Conservation (phyloP, 163 green algal genomes). For the Scenedesmus sp. region DNA sequence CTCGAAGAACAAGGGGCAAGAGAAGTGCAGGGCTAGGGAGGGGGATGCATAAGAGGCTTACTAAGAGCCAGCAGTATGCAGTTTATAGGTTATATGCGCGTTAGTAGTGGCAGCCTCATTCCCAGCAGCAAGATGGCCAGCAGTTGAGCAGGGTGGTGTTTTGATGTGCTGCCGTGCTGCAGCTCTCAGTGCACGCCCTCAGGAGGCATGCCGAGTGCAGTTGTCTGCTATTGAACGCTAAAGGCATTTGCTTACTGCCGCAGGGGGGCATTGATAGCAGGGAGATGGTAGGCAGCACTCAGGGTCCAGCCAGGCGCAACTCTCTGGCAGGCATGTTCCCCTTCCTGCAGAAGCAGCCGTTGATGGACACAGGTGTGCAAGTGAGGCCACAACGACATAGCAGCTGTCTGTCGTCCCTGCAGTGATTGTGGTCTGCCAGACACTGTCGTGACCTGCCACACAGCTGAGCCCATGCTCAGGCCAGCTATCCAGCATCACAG, state of each 20-base stretch:
- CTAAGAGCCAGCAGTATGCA: neutral
- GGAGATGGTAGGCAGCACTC: neutral
- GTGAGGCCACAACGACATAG: neutral
- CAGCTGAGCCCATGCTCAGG: neutral
- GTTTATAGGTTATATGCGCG: neutral
- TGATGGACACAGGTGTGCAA: slow-evolving; percentile 40
- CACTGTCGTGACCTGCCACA: neutral
- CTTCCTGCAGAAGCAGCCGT: slow-evolving; percentile 29
- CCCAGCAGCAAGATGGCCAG: neutral
- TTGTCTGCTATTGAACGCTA: neutral
- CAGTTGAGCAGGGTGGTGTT: neutral
- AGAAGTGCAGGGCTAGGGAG: neutral
- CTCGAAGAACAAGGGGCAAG: too few species aligned
- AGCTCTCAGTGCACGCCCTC: neutral
- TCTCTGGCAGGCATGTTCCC: slow-evolving; percentile 42
- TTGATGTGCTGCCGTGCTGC: neutral
- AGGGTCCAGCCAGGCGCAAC: neutral
- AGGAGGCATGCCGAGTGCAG: neutral
- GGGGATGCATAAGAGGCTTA: neutral
- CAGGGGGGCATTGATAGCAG: neutral
- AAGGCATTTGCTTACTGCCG: neutral
- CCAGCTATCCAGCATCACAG: neutral
- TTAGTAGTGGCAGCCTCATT: neutral
- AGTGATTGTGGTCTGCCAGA: neutral
- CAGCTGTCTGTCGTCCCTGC: neutral